Conservation (phyloP, 495 filamentous ascomycete species). For the Coniosporium apollinis region DNA sequence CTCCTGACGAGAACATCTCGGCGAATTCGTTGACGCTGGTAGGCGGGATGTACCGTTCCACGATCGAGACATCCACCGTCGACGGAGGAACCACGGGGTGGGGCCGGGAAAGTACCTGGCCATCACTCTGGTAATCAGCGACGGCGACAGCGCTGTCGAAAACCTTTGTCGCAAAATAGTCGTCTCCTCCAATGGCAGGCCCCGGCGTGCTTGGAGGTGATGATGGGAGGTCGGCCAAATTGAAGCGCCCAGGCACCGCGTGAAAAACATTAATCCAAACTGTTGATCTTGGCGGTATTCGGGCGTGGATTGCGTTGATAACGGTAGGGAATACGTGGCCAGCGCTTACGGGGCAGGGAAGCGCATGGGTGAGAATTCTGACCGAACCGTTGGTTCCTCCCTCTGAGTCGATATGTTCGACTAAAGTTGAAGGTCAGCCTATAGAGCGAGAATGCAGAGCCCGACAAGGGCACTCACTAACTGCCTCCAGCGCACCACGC, state of each 20-base stretch:
- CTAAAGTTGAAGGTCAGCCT: neutral
- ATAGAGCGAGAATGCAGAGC: neutral
- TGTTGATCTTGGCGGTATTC: conserved; percentile 27
- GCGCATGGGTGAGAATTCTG: conserved; percentile 43
- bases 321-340: conserved; percentile 34
- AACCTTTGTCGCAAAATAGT: conserved; percentile 36
- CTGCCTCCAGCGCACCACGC: neutral
- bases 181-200: conserved; percentile 30
- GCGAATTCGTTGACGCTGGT: conserved; percentile 40
- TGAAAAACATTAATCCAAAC: conserved; percentile 47
- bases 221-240: conserved; percentile 40
- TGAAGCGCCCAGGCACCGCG: conserved; percentile 45
- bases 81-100: conserved; percentile 47
- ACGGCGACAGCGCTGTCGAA: conserved; percentile 43
- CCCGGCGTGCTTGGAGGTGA: conserved; percentile 45
- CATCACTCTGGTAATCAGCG: conserved; percentile 34
- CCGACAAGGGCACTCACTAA: conserved; percentile 5
- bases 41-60: conserved; percentile 59
- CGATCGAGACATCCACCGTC: conserved; percentile 45
- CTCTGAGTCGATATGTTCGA: neutral
- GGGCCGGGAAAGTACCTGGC: conserved; percentile 25
- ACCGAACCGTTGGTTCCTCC: conserved; percentile 23
- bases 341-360: conserved; percentile 38
- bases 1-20: conserved; percentile 39
- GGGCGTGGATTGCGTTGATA: conserved; percentile 37